Evolutionary conservation across 306 rosid species (phyloP), one percentile per base, ranked within the genome.

Genomic region (Cercis canadensis): DNA sequence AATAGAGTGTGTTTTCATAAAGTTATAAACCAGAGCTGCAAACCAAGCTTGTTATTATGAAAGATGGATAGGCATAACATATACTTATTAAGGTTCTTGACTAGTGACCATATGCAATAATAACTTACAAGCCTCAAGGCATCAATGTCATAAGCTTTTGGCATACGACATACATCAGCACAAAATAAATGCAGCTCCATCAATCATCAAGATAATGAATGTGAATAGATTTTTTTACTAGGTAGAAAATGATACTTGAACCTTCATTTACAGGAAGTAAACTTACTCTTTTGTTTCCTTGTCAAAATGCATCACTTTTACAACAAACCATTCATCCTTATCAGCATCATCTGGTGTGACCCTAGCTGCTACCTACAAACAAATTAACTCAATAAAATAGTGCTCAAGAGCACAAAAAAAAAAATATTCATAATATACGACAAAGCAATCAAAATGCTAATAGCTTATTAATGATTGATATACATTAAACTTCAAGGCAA

Each of bases 281-380:
- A 82, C 99, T 85, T 86, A 95, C 99, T 86, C 91, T 75, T 80
- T 95, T 73, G 89, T 83, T 69, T 95, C 99, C 85, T 91, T 95
- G 43, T 95, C 97, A 74, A 95, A 95, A 82, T 89, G 96, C 56
- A 87, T 85, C 82, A 95, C 97, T 87, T 95, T 95, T 5, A 95
- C 97, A 58, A 95, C 89, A 77, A 95, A 75, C 97, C 97, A 95
- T 82, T 95, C 99, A 4, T 91, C 96, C 84, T 89, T 89, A 24
- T 91, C 99, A 73, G 91, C 88, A 78, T 90, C 95, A 58, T 87
- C 87, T 65, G 87, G 82, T 14, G 87, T 89, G 75, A 95, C 99
- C 84, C 92, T 89, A 13, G 96, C 99, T 61, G 99, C 97, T 54
- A 95, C 99, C 99, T 95, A 78, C 58, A 49, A 74, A 47, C 62